These are phyloP conservation scores for Penicillium sumatraense DNA, from an alignment of 2,329 filamentous ascomycete species.

Conservation along the genomic window DNA sequence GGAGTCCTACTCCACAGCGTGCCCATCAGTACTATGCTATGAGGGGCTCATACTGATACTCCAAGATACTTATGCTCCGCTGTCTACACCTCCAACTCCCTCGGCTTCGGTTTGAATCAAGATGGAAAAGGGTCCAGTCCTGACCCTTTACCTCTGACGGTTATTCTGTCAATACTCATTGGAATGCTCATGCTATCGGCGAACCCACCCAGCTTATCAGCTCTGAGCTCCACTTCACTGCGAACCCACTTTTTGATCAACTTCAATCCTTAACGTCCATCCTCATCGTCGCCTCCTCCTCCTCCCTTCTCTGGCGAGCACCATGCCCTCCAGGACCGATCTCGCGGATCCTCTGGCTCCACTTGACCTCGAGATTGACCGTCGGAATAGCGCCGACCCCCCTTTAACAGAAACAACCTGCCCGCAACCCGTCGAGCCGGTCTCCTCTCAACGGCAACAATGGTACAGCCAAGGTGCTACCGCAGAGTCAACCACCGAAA, in stretches of 20 bases:
- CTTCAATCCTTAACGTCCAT: not conserved
- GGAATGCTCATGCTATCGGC: slow-evolving; percentile 6
- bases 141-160: too few relatives aligned
- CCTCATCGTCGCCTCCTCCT: not conserved
- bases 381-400: slow-evolving; percentile 18
- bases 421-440: slow-evolving; percentile 50
- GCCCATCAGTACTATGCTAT: too few relatives aligned
- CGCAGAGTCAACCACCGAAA: slow-evolving; percentile 16
- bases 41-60: too few relatives aligned
- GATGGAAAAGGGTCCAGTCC: too few relatives aligned
- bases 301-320: not conserved
- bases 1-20: too few relatives aligned
- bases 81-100: too few relatives aligned
- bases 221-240: slow-evolving; percentile 14
- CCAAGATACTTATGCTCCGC: too few relatives aligned
- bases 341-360: not conserved
- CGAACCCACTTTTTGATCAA: slow-evolving; percentile 6
- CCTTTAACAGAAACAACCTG: slow-evolving; percentile 33
- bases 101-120: too few relatives aligned
- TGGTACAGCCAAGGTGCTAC: slow-evolving; percentile 41
- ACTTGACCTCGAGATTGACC: not conserved
- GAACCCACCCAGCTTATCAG: slow-evolving; percentile 2
- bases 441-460: slow-evolving; percentile 43
- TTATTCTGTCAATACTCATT: too few relatives aligned
- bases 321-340: not conserved